A percentile compares a stretch with the other conserved stretches of the same genome.
phyloP scores from a whole-genome alignment of 345 rosid genomes.

The Eucalyptus sp. region DNA sequence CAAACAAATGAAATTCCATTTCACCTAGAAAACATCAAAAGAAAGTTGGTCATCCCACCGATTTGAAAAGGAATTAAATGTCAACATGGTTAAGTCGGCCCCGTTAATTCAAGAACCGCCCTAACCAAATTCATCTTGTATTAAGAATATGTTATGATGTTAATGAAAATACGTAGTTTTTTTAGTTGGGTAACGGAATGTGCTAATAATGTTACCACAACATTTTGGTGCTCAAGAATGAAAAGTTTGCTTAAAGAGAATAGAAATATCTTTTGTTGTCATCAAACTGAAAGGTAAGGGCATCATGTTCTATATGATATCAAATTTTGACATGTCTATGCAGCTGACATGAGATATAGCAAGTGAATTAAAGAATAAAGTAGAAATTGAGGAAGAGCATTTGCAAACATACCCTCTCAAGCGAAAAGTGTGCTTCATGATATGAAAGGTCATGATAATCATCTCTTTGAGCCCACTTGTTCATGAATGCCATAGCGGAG shows the following conservation, averaged over 20 bases:
- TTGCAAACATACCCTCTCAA: neutral
- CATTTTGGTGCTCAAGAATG: neutral
- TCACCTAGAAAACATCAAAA: fast-evolving
- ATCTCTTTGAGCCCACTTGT: neutral
- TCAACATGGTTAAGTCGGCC: fast-evolving
- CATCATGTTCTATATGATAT: fast-evolving
- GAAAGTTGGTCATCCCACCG: neutral
- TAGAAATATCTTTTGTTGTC: neutral
- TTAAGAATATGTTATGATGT: neutral
- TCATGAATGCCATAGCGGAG: fast-evolving
- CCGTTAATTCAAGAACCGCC: neutral
- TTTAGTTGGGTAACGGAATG: fast-evolving
- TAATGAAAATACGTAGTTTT: fast-evolving
- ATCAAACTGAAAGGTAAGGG: fast-evolving
- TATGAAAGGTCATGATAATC: fast-evolving
- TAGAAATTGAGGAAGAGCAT: neutral
- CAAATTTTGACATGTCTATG: neutral
- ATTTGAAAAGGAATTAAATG: neutral
- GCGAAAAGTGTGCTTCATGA: fast-evolving
- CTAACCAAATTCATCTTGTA: neutral
- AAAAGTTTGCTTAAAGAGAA: neutral
- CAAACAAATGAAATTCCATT: neutral
- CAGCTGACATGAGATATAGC: fast-evolving
- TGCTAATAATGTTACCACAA: fast-evolving
- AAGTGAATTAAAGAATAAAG: neutral